Base-by-base conservation (phyloP, 331 rosid genomes). In the Quercus lobata region DNA sequence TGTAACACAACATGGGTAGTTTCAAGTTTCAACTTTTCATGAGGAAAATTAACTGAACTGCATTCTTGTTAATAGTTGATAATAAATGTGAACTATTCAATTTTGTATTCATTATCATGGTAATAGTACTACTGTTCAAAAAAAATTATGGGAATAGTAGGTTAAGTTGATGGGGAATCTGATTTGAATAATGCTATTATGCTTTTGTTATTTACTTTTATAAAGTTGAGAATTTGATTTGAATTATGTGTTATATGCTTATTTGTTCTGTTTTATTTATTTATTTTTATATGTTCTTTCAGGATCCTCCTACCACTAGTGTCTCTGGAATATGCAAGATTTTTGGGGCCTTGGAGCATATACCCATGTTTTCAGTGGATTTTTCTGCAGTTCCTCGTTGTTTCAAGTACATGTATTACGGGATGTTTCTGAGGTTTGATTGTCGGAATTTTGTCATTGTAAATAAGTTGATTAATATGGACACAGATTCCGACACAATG, bases 311-410 rank as follows among this genome's bases (percentile, higher is more conserved):
- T 17, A 54, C 83, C 54, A 76, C 19, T 16, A 46, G 54, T 17
- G 63, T 71, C 68, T 63, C 71, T 21, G 96, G 97, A 49, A 80
- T 86, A 80, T 91, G 90, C 86, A 80, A 80, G 82, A 77, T 95
- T 69, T 95, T 82, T 79, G 96, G 87, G 75, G 54, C 83, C 68
- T 21, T 15, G 55, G 62, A 70, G 71, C 82, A 56, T 8, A 58
- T 74, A 62, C 96, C 97, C 1, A 35, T 85, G 80, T 89, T 95
- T 72, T 81, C 80, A 57, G 83, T 95, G 71, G 94, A 93, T 84
- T 95, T 85, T 81, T 83, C 99, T 54, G 96, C 98, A 11, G 76
- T 91, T 83, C 98, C 98, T 57, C 72, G 21, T 56, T 87, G 83
- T 83, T 95, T 90, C 76, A 82, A 79, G 87, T 25, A 74, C 77